Percentiles rank a stretch among this genome's conserved stretches.
These are phyloP conservation scores for Epichloe amarillans DNA, from an alignment of 2,329 filamentous ascomycete genomes.

Conservation along the genomic window DNA sequence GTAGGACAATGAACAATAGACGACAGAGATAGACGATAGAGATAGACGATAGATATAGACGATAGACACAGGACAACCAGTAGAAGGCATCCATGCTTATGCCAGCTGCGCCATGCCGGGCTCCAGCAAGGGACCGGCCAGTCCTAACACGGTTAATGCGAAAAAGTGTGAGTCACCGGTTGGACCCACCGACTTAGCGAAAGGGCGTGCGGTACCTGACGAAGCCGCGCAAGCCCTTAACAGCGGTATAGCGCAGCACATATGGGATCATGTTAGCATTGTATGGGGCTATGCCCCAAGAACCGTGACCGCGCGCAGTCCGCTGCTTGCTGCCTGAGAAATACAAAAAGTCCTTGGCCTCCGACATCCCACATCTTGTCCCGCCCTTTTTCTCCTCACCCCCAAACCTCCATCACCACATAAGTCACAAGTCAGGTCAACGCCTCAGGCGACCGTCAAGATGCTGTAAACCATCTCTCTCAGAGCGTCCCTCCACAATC, in stretches of 20 bases:
- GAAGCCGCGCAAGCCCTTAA: slow-evolving; percentile 2
- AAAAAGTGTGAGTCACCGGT: slow-evolving; percentile 23
- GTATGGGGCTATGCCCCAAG: background rate
- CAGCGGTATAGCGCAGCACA: background rate
- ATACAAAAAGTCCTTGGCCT: slow-evolving; percentile 26
- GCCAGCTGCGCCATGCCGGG: background rate
- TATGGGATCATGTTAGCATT: background rate
- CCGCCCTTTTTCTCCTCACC: slow-evolving; percentile 17
- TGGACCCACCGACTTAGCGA: slow-evolving; percentile 13
- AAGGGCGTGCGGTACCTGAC: slow-evolving; percentile 12
- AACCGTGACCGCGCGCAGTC: slow-evolving; percentile 4
- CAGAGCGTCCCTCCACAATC: slow-evolving; percentile 23
- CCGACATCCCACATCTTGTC: slow-evolving; percentile 10
- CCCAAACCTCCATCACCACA: slow-evolving; percentile 22
- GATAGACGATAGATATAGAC: background rate
- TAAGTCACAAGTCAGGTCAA: slow-evolving; percentile 14
- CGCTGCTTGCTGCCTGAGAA: slow-evolving; percentile 31
- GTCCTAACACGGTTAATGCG: slow-evolving; percentile 16
- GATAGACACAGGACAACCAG: too few relatives aligned
- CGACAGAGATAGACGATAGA: background rate
- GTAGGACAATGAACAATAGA: background rate
- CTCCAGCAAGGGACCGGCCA: slow-evolving; percentile 10
- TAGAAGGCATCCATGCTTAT: background rate
- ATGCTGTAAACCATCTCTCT: slow-evolving; percentile 44
- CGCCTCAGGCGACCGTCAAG: slow-evolving; percentile 31